Base-by-base conservation (phyloP, 2,329 filamentous ascomycete species). In the Cladosporium sp. region DNA sequence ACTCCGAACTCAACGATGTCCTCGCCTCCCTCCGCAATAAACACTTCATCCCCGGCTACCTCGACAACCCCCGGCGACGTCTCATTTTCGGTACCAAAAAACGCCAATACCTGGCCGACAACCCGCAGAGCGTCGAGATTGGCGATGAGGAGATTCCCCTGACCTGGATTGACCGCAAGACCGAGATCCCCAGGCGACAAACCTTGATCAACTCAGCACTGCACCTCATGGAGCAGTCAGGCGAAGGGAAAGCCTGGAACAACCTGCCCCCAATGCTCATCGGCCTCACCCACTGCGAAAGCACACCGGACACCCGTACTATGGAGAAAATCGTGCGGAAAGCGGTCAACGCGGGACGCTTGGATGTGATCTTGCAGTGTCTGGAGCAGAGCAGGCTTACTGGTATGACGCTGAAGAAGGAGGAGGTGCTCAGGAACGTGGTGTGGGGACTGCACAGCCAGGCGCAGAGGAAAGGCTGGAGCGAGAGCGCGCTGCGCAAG, bases 21-120 rank as follows among this genome's bases (percentile, higher is more conserved):
- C 70, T 77, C 51, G 55, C 61, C 5, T 64, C 55, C 8, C 61
- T 75, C 47, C 73, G 74, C 54, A 64, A 62, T 40, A 70, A 71
- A 44, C 60, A 76, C 57, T 67, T 77, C 52, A 65, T 76, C 18
- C 74, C 74, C 11, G 59, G 61, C 40, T 70, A 73, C 59, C 68
- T 78, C 47, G 68, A 64, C 51, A 54, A 59, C 13, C 63, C 65
- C 34, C 72, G 76, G 56, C 58, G 64, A 24, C 62, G 67, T 52
- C 67, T 76, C 24, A 69, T 77, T 56, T 75, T 69, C 64, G 60
- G 61, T 40, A 53, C 64, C 15, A 67, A 70, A 30, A 64, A 71
- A 62, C 62, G 63, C n/a, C 60, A 70, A 39, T 65, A 67, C 34
- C 68, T 77, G 30, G 63, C 69, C 43, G 68, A 68, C 51, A 67